Evolutionary conservation across 495 filamentous ascomycete genomes (phyloP), one percentile per base, ranked within the genome.

Genomic region (Collariella sp.): DNA sequence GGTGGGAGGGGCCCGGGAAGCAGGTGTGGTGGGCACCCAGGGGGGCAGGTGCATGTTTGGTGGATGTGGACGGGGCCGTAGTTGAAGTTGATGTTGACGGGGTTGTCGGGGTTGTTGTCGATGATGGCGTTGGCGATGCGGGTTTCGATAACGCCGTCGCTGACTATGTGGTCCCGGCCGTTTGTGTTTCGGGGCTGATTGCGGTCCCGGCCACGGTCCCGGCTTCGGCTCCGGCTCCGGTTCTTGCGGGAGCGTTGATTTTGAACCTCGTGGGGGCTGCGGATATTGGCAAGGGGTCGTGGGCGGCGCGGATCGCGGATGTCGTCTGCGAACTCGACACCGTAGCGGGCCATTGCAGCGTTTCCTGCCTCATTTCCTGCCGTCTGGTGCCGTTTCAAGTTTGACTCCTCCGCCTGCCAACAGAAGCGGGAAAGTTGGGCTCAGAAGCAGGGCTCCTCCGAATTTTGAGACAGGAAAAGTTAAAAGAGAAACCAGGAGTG

Each of bases 11-110:
- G 9, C 26, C 5, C 26, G 26, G 9, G 26, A 31, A 9, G 26
- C 26, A 31, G 26, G 26, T 31, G 26, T 31, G 26, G 26, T 4
- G 4, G 26, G 26, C 26, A 4, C 5, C 26, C 26, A 9, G 5
- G 5, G 26, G 26, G 26, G 26, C 26, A 31, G 26, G 26, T 5
- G 9, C 26, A 19, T 12, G 24, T 13, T 0, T 42, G 45, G 52
- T 55, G 44, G 52, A 55, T 24, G 23, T 48, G 44, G 35, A 55
- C 52, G 35, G 44, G 43, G 29, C 52, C 52, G 52, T 55, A 55
- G 38, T 55, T 54, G 44, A 55, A 48, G 36, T 55, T 55, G 24
- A 55, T 26, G 36, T 55, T 42, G 35, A 55, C 22, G 18, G 52
- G 44, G 35, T 23, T 44, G 24, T 48, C 44, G 10, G 52, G 52